Base-by-base conservation (phyloP, 2,329 filamentous ascomycete species). In the Bretziella fagacearum region DNA sequence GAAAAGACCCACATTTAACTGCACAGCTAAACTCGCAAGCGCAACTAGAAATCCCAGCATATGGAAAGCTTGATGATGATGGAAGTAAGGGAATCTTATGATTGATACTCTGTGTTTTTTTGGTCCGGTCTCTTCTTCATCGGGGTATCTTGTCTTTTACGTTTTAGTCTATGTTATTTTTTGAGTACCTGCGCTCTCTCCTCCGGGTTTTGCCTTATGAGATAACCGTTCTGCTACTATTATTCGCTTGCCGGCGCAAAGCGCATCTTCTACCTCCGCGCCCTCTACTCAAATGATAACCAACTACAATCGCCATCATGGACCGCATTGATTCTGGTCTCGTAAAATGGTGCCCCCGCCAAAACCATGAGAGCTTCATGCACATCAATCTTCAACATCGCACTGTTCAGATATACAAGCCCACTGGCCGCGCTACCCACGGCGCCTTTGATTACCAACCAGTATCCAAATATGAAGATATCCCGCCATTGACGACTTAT, bases 261-360 rank as follows among this genome's bases (percentile, higher is more conserved):
- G 7, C 18, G 22, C 32, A 32, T 26, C 18, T 29, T 26, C 25
- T 6, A 18, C 17, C 6, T 39, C 8, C 17, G 11, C 4, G 15
- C n/a, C n/a, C 11, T 39, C 7, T 20, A 22, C 35, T 39, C 11
- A 17, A 10, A 18, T 7, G 23, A 22, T 11, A 32, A 39, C 15
- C 22, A 42, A 33, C 49, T 55, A 37, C 10, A 20, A 13, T 10
- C 25, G n/a, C 8, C 11, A 60, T 54, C 47, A 71, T 76, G 70
- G 73, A 77, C 54, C 69, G 73, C 40, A 71, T 71, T 2, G 73
- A 77, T 54, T 70, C 72, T 8, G 77, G 77, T 22, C 67, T 81
- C 49, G 70, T 80, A 56, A 75, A 76, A 56, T 81, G 77, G 77
- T 79, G 74, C 18, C 72, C 76, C 43, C 75, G 73, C 52, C 64